Percentiles rank a stretch among this genome's conserved stretches.
phyloP scores from a whole-genome alignment of 768 basidiomycete genomes.

The Termitomyces heimii region DNA sequence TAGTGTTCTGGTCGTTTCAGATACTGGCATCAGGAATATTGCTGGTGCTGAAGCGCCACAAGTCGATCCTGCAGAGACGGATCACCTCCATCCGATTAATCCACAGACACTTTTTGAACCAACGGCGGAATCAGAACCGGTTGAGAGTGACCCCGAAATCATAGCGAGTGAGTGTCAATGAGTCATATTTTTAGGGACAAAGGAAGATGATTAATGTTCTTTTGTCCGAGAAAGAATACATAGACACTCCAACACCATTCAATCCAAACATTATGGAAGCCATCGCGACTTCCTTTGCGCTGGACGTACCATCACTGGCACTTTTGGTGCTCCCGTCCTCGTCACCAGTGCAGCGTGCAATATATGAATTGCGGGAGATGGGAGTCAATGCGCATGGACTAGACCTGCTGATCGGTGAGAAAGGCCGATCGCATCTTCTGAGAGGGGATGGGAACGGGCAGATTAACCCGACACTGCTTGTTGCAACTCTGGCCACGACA shows the following conservation, averaged over 20 bases:
- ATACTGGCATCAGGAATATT: conserved; percentile 52
- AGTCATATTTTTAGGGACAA: neutral
- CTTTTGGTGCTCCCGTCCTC: conserved; percentile 63
- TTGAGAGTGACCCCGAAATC: conserved; percentile 14
- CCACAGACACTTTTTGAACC: conserved; percentile 15
- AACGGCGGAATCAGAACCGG: conserved; percentile 5
- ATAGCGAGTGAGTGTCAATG: conserved; percentile 17
- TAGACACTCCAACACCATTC: conserved; percentile 43
- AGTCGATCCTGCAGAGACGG: neutral
- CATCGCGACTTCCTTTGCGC: conserved; percentile 62
- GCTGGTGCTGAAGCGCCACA: conserved; percentile 30
- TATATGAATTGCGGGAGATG: conserved; percentile 57
- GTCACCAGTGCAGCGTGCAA: conserved; percentile 53
- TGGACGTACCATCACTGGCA: conserved; percentile 64
- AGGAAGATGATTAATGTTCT: conserved; percentile 5
- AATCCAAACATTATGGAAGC: conserved; percentile 57
- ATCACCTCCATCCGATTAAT: conserved; percentile 9
- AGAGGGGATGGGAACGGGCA: conserved; percentile 24
- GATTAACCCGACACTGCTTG: conserved; percentile 57
- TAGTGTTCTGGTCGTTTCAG: conserved; percentile 57
- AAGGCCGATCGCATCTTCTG: conserved; percentile 38
- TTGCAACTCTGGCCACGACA: conserved; percentile 62
- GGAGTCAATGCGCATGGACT: conserved; percentile 64
- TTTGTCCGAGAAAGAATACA: conserved; percentile 41
- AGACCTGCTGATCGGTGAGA: conserved; percentile 41